A percentile compares a stretch with the other conserved stretches of the same genome.
Evolutionary conservation across 2,329 filamentous ascomycete genomes (phyloP).

Genomic region (Cladophialophora chaetospira): DNA sequence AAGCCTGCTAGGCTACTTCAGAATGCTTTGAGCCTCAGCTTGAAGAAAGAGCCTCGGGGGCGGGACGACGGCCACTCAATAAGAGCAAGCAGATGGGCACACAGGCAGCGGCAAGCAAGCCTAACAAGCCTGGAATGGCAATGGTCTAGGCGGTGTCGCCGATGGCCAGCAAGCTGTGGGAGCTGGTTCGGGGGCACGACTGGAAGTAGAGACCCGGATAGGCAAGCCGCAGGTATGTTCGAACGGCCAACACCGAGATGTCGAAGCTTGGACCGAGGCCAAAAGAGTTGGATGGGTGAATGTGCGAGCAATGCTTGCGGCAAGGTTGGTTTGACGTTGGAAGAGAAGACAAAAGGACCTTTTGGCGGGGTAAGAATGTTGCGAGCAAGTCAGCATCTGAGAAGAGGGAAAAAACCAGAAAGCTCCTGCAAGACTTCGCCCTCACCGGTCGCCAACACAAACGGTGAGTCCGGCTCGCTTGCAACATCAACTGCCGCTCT

Average conservation of each 20-base stretch:
- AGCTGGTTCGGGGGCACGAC: not conserved
- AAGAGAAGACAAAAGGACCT: constrained; percentile 17
- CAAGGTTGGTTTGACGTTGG: constrained; percentile 9
- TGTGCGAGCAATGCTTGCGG: not conserved
- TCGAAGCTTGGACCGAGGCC: constrained; percentile 4
- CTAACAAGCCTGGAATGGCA: constrained; percentile 11
- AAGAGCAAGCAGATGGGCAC: constrained; percentile 2
- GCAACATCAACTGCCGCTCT: too few species aligned
- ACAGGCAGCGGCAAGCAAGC: constrained; percentile 9
- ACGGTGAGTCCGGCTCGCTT: not conserved
- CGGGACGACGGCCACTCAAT: constrained; percentile 13
- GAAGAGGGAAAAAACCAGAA: not conserved
- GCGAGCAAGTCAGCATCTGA: not conserved
- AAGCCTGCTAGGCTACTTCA: constrained; percentile 17
- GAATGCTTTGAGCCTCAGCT: constrained; percentile 17
- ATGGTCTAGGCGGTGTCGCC: constrained; percentile 23
- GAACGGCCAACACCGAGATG: not conserved
- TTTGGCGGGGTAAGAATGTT: not conserved
- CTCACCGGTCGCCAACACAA: not conserved
- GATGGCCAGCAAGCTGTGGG: constrained; percentile 4
- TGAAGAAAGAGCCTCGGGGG: constrained; percentile 9
- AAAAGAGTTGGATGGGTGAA: not conserved
- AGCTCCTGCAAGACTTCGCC: not conserved
- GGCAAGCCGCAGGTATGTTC: not conserved
- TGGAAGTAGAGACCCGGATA: not conserved